Evolutionary conservation across 2,329 filamentous ascomycete species (phyloP).

Genomic region (Coniochaeta sp.): DNA sequence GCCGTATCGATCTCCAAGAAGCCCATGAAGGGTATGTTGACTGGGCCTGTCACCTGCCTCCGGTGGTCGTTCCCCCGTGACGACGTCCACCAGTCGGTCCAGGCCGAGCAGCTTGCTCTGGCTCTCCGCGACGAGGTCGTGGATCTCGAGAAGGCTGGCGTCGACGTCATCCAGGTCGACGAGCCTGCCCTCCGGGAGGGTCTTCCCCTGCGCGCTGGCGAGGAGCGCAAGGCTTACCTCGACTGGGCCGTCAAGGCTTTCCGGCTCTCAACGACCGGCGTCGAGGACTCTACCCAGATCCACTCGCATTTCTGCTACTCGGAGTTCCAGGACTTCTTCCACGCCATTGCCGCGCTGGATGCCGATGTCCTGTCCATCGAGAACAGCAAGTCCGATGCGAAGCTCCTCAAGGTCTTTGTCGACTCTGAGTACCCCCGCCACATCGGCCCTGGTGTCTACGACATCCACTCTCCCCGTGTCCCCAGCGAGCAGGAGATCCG

Average conservation of each 20-base stretch:
- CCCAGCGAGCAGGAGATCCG: constrained; percentile 97
- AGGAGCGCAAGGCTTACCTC: constrained; percentile 95
- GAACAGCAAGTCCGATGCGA: constrained; percentile 99
- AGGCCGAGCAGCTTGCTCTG: constrained; percentile 97
- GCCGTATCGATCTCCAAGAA: constrained; percentile 93
- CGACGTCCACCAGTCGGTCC: constrained; percentile 97
- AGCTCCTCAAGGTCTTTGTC: constrained; percentile 97
- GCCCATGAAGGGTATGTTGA: constrained; percentile 99
- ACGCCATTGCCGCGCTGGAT: constrained; percentile 37
- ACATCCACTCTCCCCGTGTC: constrained; percentile 98
- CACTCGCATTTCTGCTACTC: constrained; percentile 99
- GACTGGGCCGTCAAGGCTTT: constrained; percentile 97
- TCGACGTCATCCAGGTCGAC: constrained; percentile 98
- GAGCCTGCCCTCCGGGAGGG: constrained; percentile 99
- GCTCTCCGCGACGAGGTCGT: constrained; percentile 97
- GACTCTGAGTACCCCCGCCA: constrained; percentile 96
- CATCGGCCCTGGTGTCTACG: constrained; percentile 98
- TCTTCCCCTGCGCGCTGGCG: constrained; percentile 89
- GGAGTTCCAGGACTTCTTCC: constrained; percentile 99
- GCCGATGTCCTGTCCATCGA: constrained; percentile 92
- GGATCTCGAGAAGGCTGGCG: constrained; percentile 93
- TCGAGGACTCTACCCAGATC: constrained; percentile 94
- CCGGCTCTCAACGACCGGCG: constrained; percentile 89
- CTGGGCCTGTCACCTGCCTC: constrained; percentile 95
- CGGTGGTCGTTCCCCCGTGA: constrained; percentile 99